Percentiles rank a stretch among this genome's conserved stretches.
Evolutionary conservation across 495 filamentous ascomycete genomes (phyloP).

Genomic region (Xylaria bambusicola): DNA sequence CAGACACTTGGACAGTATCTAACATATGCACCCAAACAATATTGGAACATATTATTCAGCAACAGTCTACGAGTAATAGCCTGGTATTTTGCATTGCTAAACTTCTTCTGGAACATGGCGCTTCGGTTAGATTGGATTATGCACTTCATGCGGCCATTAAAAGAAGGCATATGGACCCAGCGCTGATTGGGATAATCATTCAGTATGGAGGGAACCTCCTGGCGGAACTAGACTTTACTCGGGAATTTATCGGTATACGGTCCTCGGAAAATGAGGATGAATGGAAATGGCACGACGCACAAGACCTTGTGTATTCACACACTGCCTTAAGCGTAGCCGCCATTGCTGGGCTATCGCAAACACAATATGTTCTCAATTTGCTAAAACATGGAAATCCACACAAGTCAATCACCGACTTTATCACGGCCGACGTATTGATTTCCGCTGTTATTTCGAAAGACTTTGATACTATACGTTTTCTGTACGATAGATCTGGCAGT

Average conservation of each 20-base stretch:
- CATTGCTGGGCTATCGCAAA: not conserved
- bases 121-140: not conserved
- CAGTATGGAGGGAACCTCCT: not conserved
- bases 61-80: not conserved
- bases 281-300: too few species aligned
- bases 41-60: not conserved
- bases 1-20: not conserved
- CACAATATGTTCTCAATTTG: not conserved
- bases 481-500: not conserved
- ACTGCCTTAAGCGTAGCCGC: conserved; percentile 6
- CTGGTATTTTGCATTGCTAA: not conserved
- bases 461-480: not conserved
- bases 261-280: too few species aligned
- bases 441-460: not conserved
- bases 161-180: not conserved
- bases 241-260: too few species aligned
- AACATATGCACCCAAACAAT: not conserved
- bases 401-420: not conserved
- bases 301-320: not conserved
- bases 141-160: not conserved
- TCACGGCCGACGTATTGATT: conserved; percentile 1
- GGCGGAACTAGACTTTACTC: not conserved
- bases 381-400: not conserved
- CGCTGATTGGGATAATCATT: conserved; percentile 1
- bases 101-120: not conserved